Evolutionary conservation across 208 protist genomes (phyloP).

Genomic region (Trypanosomatidae sp.): DNA sequence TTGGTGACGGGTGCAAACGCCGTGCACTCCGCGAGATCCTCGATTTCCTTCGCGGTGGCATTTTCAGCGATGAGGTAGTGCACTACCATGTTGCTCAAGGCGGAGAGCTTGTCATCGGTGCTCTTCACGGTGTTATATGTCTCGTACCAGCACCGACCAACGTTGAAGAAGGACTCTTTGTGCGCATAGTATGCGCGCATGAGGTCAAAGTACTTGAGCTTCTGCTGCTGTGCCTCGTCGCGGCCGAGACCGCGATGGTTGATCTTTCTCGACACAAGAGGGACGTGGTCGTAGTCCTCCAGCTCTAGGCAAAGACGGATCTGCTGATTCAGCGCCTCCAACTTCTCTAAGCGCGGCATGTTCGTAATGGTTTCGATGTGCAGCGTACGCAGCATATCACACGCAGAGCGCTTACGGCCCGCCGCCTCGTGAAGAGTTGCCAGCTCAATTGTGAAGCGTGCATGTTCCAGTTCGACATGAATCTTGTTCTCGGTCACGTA

Average conservation of each 20-base stretch:
- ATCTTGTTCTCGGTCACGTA: conserved; percentile 96
- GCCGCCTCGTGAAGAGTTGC: conserved; percentile 89
- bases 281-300: conserved; percentile 93
- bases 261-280: conserved; percentile 95
- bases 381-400: conserved; percentile 93
- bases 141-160: conserved; percentile 92
- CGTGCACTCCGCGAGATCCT: conserved; percentile 77
- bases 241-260: conserved; percentile 79
- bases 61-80: conserved; percentile 86
- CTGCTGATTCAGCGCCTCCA: conserved; percentile 95
- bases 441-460: conserved; percentile 92
- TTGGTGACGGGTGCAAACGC: conserved; percentile 74
- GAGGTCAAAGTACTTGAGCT: conserved; percentile 84
- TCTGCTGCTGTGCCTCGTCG: conserved; percentile 68
- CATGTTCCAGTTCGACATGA: conserved; percentile 96
- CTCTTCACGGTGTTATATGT: conserved; percentile 91
- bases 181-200: conserved; percentile 91
- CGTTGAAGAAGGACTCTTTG: conserved; percentile 89
- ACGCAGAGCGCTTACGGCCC: conserved; percentile 91
- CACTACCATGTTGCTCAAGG: conserved; percentile 79
- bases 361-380: conserved; percentile 98
- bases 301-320: conserved; percentile 94
- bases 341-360: conserved; percentile 96
- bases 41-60: conserved; percentile 73
- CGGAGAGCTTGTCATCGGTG: conserved; percentile 63